A percentile compares a stretch with the other conserved stretches of the same genome.
These are phyloP conservation scores for Suhomyces sp. DNA, from an alignment of 805 yeast species.

Conservation along the genomic window DNA sequence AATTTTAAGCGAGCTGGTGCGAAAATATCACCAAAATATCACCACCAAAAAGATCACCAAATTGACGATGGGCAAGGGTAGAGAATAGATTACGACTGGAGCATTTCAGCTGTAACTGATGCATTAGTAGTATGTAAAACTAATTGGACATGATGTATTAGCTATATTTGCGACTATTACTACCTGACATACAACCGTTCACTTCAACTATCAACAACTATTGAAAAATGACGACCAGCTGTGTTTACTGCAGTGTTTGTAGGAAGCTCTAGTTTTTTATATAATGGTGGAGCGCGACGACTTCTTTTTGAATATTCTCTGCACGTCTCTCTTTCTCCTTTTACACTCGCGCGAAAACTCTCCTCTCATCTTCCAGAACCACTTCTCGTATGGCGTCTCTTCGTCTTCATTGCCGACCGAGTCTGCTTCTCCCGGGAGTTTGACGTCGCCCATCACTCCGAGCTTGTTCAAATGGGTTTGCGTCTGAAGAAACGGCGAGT, in stretches of 20 bases:
- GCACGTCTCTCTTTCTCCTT: slow-evolving; percentile 69
- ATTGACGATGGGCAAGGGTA: too few relatives aligned
- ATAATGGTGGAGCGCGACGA: slow-evolving; percentile 3
- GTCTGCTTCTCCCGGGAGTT: slow-evolving; percentile 35
- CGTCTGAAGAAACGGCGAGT: slow-evolving; percentile 82
- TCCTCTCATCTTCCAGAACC: slow-evolving; percentile 84
- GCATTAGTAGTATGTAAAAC: too few relatives aligned
- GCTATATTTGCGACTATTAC: too few relatives aligned
- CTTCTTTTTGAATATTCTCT: slow-evolving; percentile 54
- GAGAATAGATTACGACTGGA: too few relatives aligned
- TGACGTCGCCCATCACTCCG: slow-evolving; percentile 28
- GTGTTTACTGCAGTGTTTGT: too few relatives aligned
- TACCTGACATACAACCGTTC: too few relatives aligned
- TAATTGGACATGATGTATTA: too few relatives aligned
- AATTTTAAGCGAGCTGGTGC: not conserved
- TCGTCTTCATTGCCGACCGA: slow-evolving; percentile 29
- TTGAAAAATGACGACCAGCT: too few relatives aligned
- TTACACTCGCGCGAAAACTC: slow-evolving; percentile 74
- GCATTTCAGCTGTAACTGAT: too few relatives aligned
- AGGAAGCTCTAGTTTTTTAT: too few relatives aligned
- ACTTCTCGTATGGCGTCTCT: slow-evolving; percentile 57
- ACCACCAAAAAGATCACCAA: too few relatives aligned
- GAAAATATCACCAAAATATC: not conserved
- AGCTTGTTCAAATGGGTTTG: slow-evolving; percentile 75
- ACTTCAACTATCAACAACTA: too few relatives aligned